These are phyloP conservation scores for Botrytis galanthina DNA, from an alignment of 2,329 filamentous ascomycete species.

Conservation along the genomic window DNA sequence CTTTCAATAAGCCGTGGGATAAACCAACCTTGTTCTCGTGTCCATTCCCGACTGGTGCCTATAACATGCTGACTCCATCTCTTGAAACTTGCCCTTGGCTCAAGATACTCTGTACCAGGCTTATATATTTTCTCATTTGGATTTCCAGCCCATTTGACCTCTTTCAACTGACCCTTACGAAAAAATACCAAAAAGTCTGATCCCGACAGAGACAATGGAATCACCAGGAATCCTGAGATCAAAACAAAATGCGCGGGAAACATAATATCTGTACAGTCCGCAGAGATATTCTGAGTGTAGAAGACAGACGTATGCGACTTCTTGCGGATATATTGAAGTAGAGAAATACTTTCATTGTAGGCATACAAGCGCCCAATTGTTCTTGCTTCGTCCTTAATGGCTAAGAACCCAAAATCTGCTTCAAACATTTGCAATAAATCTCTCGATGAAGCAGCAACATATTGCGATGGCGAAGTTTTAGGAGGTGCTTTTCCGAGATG, in stretches of 20 bases:
- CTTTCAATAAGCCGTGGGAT: too few species aligned
- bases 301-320: constrained; percentile 71
- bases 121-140: constrained; percentile 77
- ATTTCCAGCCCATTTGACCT: constrained; percentile 80
- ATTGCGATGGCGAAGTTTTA: constrained; percentile 23
- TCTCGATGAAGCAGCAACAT: constrained; percentile 27
- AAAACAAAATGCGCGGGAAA: constrained; percentile 77
- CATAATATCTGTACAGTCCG: constrained; percentile 77
- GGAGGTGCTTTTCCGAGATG: constrained; percentile 17
- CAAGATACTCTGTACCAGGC: constrained; percentile 71
- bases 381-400: constrained; percentile 83
- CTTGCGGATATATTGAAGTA: constrained; percentile 81
- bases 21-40: constrained; percentile 63
- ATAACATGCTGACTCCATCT: constrained; percentile 73
- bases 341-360: constrained; percentile 76
- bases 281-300: constrained; percentile 70
- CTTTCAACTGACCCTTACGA: constrained; percentile 68
- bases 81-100: constrained; percentile 77
- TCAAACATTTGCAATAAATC: constrained; percentile 29
- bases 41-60: constrained; percentile 83
- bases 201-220: constrained; percentile 75
- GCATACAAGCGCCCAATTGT: constrained; percentile 74
- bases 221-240: constrained; percentile 78
- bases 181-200: constrained; percentile 90
- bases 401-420: constrained; percentile 63